phyloP scores from a whole-genome alignment of 1,284 basidiomycete genomes.

The Naganishia sp. region DNA sequence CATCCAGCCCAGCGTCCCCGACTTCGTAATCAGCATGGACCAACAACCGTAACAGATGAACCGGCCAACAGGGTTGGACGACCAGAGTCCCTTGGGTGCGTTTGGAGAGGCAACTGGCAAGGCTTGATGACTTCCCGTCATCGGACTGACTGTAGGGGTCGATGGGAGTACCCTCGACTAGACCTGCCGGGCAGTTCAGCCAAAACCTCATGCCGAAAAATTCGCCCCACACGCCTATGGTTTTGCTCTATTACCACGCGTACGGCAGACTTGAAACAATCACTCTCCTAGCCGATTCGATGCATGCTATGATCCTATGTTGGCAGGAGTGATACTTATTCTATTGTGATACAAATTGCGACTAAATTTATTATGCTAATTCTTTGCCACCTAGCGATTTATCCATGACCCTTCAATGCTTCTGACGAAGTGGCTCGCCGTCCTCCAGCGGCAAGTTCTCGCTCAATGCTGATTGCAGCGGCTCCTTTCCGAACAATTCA shows the following conservation, averaged over 20 bases:
- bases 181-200: too few species aligned
- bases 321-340: neutral
- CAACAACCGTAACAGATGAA: neutral
- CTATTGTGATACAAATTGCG: constrained; percentile 9
- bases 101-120: too few species aligned
- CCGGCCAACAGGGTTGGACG: too few species aligned
- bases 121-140: too few species aligned
- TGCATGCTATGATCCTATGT: neutral
- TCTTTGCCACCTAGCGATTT: neutral
- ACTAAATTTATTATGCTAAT: neutral
- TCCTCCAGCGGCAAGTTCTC: constrained; percentile 56
- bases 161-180: too few species aligned
- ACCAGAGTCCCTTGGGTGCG: too few species aligned
- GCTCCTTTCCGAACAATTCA: constrained; percentile 74
- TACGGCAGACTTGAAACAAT: neutral
- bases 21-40: neutral
- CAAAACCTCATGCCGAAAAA: too few species aligned
- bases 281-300: too few species aligned
- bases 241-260: neutral
- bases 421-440: constrained; percentile 29
- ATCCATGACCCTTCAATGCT: constrained; percentile 14
- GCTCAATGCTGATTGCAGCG: constrained; percentile 66
- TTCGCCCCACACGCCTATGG: too few species aligned
- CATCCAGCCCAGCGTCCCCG: neutral
- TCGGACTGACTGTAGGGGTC: too few species aligned